Conservation (phyloP, 2,329 filamentous ascomycete species). For the Phaeophleospora eucalypticola region DNA sequence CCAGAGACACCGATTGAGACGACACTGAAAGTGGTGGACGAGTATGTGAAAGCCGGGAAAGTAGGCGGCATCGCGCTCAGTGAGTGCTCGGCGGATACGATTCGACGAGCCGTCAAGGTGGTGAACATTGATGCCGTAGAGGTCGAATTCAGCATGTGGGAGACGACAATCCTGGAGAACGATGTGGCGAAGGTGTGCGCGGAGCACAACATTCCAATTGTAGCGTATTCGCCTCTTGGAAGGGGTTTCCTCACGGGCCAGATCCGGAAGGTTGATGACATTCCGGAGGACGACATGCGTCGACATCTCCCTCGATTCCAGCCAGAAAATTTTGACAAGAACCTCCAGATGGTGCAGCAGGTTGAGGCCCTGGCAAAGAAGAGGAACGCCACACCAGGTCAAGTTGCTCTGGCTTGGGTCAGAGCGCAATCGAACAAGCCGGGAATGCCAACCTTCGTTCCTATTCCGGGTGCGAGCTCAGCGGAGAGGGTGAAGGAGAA, state of each 20-base stretch:
- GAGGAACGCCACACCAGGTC: constrained; percentile 50
- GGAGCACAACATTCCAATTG: constrained; percentile 63
- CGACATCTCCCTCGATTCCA: constrained; percentile 56
- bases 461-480: constrained; percentile 41
- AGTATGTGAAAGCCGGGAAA: constrained; percentile 37
- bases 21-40: constrained; percentile 41
- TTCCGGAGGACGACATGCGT: constrained; percentile 51
- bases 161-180: constrained; percentile 55
- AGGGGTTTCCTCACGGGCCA: constrained; percentile 56
- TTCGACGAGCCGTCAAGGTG: constrained; percentile 48
- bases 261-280: constrained; percentile 50
- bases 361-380: constrained; percentile 55
- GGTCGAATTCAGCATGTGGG: constrained; percentile 57
- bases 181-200: constrained; percentile 54
- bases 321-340: constrained; percentile 59
- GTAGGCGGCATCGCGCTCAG: constrained; percentile 45
- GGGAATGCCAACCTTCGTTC: constrained; percentile 44
- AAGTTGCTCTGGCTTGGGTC: constrained; percentile 51
- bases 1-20: constrained; percentile 43
- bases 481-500: constrained; percentile 41
- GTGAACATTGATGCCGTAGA: constrained; percentile 57
- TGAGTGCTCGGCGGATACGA: constrained; percentile 44
- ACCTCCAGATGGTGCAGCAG: constrained; percentile 58
- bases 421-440: constrained; percentile 39
- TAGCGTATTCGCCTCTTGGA: constrained; percentile 70